Base-by-base conservation (phyloP, 2,329 filamentous ascomycete genomes). In the Scytalidium lignicola region DNA sequence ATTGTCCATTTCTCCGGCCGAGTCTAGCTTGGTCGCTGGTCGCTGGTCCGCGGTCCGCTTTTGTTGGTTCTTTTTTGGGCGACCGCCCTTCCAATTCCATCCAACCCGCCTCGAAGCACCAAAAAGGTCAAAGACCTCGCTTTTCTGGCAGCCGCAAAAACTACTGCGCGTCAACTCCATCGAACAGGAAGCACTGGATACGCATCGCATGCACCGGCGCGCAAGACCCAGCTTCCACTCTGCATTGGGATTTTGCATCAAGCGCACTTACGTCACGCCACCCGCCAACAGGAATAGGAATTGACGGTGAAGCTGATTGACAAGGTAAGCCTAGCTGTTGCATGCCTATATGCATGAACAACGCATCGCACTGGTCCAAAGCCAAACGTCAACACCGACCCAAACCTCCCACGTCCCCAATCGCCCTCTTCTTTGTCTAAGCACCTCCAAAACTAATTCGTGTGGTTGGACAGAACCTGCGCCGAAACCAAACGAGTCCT, bases 281-380 rank as follows among this genome's bases (percentile, higher is more conserved):
- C 56, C 32, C 43, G 42, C 46, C 49, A 56, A 55, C 55, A 55
- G 49, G 51, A 56, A 58, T 55, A 61, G 55, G 51, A 55, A 53
- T 51, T 49, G 45, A 52, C 48, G 54, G 56, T 55, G 53, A 59
- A 61, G 59, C 54, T 56, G 56, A 62, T 58, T 59, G 51, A 63
- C 60, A 57, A 63, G 61, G 62, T 65, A 61, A 59, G 61, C 59
- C 59, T 62, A 58, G 58, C 58, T 58, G 58, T 60, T 54, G 59
- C 60, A 57, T 52, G 54, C 51, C 52, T 44, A 42, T 49, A 62
- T 64, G 62, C 62, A 63, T 57, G 58, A 60, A 55, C 61, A 64
- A 55, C 62, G 59, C 62, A 64, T 65, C 58, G 56, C 55, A 60
- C 52, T 63, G 60, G 61, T 60, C 56, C 45, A 59, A 54, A 54